Percentiles rank a stretch among this genome's conserved stretches.
Evolutionary conservation across 1,284 basidiomycete species (phyloP).

Genomic region (Cutaneotrichosporon arboriforme): DNA sequence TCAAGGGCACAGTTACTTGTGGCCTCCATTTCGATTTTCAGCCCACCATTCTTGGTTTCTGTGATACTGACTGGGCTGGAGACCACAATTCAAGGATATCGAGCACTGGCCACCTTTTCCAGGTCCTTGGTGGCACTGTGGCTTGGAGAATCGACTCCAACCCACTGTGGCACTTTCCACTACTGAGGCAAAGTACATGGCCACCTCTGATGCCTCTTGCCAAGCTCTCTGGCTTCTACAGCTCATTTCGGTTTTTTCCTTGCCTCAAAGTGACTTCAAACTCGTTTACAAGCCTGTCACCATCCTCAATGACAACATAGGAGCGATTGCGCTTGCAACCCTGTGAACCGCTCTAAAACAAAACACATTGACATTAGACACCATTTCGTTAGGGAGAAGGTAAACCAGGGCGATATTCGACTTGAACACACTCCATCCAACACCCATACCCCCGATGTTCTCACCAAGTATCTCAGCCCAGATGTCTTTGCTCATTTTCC

Average conservation of each 20-base stretch:
- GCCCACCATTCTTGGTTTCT: conserved; percentile 7
- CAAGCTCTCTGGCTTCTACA: conserved; percentile 10
- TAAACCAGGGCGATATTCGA: too few relatives aligned
- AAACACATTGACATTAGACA: too few relatives aligned
- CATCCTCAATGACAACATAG: too few relatives aligned
- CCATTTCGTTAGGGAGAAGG: too few relatives aligned
- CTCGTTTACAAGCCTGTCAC: too few relatives aligned
- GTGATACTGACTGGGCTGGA: conserved; percentile 23
- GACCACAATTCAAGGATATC: conserved; percentile 20
- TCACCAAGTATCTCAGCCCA: too few relatives aligned
- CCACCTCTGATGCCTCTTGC: conserved; percentile 12
- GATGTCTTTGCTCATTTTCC: too few relatives aligned
- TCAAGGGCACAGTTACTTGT: conserved; percentile 15
- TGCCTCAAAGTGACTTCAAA: not conserved
- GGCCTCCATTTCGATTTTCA: conserved; percentile 9
- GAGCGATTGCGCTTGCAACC: too few relatives aligned
- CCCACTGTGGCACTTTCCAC: conserved; percentile 25
- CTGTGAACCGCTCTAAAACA: too few relatives aligned
- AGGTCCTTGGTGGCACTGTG: conserved; percentile 17
- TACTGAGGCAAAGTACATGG: conserved; percentile 21
- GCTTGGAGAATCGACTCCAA: conserved; percentile 25
- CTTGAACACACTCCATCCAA: too few relatives aligned
- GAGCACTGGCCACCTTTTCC: conserved; percentile 29
- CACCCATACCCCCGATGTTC: too few relatives aligned
- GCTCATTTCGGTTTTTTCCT: not conserved